A percentile compares a stretch with the other conserved stretches of the same genome.
phyloP scores from a whole-genome alignment of 176 grass and related monocot species.

The Saccharum spontaneum region DNA sequence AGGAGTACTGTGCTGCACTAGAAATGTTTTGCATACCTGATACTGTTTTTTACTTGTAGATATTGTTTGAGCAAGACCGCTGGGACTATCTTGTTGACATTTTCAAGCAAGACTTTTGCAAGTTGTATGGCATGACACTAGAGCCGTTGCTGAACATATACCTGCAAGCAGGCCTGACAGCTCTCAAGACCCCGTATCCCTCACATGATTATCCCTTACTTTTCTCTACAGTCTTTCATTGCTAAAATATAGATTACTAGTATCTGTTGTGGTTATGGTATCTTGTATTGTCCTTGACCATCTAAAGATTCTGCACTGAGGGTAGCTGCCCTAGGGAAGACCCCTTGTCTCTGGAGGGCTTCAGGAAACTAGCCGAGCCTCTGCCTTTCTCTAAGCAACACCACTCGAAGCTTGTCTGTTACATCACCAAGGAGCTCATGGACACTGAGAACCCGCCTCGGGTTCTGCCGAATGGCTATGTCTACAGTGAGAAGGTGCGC shows the following conservation, averaged over 20 bases:
- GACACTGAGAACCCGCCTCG: slow-evolving; percentile 93
- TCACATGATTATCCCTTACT: slow-evolving; percentile 9
- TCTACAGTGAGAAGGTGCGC: slow-evolving; percentile 86
- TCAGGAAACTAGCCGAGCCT: slow-evolving; percentile 81
- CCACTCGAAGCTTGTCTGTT: slow-evolving; percentile 94
- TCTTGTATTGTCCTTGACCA: slow-evolving; percentile 51
- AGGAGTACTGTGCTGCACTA: slow-evolving; percentile 5
- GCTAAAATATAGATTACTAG: neutral
- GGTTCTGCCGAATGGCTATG: slow-evolving; percentile 89
- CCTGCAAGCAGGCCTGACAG: slow-evolving; percentile 91
- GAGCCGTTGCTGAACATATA: slow-evolving; percentile 93
- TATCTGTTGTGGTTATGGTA: neutral
- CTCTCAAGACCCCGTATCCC: slow-evolving; percentile 94
- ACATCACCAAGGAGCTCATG: slow-evolving; percentile 97
- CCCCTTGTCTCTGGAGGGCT: slow-evolving; percentile 71
- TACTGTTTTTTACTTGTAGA: slow-evolving; percentile 39
- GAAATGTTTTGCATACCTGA: slow-evolving; percentile 26
- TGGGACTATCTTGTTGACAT: slow-evolving; percentile 80
- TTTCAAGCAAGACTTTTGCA: slow-evolving; percentile 97
- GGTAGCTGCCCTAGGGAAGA: slow-evolving; percentile 89
- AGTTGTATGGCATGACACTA: slow-evolving; percentile 85
- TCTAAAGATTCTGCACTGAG: slow-evolving; percentile 71
- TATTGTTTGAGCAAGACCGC: slow-evolving; percentile 75
- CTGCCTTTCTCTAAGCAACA: slow-evolving; percentile 89
- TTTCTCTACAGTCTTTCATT: slow-evolving; percentile 20